Conservation (phyloP, 768 basidiomycete genomes). For the Gelatoporia subvermispora region DNA sequence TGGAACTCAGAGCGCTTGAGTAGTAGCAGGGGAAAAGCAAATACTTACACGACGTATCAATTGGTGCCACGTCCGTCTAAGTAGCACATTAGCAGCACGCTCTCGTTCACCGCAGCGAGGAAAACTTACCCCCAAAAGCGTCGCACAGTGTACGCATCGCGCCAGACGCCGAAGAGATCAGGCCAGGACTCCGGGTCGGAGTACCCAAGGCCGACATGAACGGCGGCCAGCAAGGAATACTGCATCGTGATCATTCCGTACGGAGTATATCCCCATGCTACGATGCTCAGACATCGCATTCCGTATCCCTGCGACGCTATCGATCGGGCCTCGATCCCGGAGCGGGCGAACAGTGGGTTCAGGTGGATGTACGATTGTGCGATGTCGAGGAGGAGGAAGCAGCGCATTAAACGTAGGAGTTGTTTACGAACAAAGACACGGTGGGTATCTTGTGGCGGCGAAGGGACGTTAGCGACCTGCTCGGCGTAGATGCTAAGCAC, state of each 20-base stretch:
- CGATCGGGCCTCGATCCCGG: not conserved
- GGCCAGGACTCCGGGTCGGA: conserved; percentile 38
- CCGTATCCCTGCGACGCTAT: conserved; percentile 1
- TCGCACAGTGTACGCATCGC: conserved; percentile 34
- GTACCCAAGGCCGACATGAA: conserved; percentile 9
- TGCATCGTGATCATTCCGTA: conserved; percentile 1
- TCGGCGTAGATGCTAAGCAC: not conserved
- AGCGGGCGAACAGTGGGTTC: conserved; percentile 3
- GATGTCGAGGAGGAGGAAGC: conserved; percentile 4
- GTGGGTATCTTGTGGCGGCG: not conserved
- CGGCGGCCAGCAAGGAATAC: not conserved
- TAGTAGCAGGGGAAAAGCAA: not conserved
- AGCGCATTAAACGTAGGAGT: not conserved
- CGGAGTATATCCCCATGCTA: not conserved
- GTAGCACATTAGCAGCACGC: not conserved
- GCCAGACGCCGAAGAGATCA: conserved; percentile 27
- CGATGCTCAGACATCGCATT: not conserved
- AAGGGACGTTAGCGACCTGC: conserved; percentile 6
- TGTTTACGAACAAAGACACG: not conserved
- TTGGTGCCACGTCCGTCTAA: conserved; percentile 36
- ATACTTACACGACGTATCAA: conserved; percentile 28
- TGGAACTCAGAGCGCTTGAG: not conserved
- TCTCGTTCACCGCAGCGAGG: not conserved
- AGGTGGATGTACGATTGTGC: conserved; percentile 7
- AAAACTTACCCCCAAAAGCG: conserved; percentile 36